A percentile compares a stretch with the other conserved stretches of the same genome.
These are phyloP conservation scores for Tuctoria greenei DNA, from an alignment of 176 grass and related monocot genomes.

Conservation along the genomic window DNA sequence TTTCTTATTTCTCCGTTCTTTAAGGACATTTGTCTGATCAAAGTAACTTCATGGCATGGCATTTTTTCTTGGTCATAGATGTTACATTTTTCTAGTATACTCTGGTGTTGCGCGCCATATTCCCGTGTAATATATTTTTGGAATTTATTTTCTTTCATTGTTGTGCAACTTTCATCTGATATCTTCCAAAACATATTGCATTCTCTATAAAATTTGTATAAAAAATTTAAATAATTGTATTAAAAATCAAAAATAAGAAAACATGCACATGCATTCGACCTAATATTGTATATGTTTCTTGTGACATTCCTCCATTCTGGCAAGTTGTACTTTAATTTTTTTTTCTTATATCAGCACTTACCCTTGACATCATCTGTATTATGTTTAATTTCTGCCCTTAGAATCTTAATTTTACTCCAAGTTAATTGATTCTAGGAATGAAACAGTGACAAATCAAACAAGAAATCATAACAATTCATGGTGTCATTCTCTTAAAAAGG, in stretches of 20 bases:
- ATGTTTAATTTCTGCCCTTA: neutral
- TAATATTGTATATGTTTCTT: neutral
- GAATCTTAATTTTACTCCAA: neutral
- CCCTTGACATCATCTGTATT: neutral
- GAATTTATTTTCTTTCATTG: neutral
- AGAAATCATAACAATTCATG: neutral
- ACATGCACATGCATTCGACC: neutral
- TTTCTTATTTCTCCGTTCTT: neutral
- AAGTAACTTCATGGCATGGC: too few relatives aligned
- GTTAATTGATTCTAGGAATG: neutral
- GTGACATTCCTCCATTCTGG: neutral
- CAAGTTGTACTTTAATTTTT: neutral
- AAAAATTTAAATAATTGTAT: neutral
- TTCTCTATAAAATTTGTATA: neutral
- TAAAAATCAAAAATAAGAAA: neutral
- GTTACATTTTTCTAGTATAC: neutral
- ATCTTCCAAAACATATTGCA: neutral
- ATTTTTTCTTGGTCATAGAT: too few relatives aligned
- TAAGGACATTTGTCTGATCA: too few relatives aligned
- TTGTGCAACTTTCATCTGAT: neutral
- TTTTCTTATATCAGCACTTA: neutral
- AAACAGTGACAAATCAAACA: neutral
- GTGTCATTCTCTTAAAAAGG: neutral
- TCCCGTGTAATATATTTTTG: neutral
- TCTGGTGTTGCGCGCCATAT: neutral